phyloP scores from a whole-genome alignment of 2,329 filamentous ascomycete genomes.

The Dactylellina sp. region DNA sequence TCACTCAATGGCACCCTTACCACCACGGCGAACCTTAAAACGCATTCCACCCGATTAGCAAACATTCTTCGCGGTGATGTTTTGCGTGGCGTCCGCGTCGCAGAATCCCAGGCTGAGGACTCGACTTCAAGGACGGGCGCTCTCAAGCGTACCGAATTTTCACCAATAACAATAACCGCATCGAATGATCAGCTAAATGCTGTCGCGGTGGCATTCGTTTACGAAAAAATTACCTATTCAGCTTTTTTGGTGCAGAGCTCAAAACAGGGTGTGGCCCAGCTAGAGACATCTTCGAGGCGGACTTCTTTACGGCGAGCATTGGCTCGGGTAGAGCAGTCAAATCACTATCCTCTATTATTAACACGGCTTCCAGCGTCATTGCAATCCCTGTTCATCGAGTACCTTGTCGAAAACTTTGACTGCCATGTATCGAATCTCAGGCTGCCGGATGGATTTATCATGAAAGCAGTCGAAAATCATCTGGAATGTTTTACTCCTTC shows the following conservation, averaged over 20 bases:
- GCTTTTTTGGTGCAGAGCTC: slow-evolving; percentile 35
- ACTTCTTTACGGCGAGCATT: slow-evolving; percentile 25
- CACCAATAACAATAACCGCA: slow-evolving; percentile 23
- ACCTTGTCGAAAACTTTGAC: slow-evolving; percentile 42
- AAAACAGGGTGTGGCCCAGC: neutral
- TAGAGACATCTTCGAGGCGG: slow-evolving; percentile 17
- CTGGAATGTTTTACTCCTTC: slow-evolving; percentile 20
- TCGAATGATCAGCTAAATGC: neutral
- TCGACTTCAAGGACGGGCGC: slow-evolving; percentile 31
- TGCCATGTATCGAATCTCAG: slow-evolving; percentile 41
- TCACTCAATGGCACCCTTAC: slow-evolving; percentile 28
- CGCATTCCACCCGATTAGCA: slow-evolving; percentile 27
- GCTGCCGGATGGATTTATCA: slow-evolving; percentile 37
- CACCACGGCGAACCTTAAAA: slow-evolving; percentile 32
- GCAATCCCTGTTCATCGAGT: slow-evolving; percentile 40
- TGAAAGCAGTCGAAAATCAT: slow-evolving; percentile 26
- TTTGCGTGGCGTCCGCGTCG: slow-evolving; percentile 48
- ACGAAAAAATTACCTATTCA: slow-evolving; percentile 48
- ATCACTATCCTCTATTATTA: slow-evolving; percentile 40
- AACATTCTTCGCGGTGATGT: slow-evolving; percentile 53
- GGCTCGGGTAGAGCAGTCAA: slow-evolving; percentile 14
- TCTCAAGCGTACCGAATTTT: slow-evolving; percentile 32
- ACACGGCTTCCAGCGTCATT: slow-evolving; percentile 42
- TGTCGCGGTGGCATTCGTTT: slow-evolving; percentile 32
- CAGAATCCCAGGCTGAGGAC: slow-evolving; percentile 30